phyloP scores from a whole-genome alignment of 257 asterid species.

The Nicotiana paniculata region DNA sequence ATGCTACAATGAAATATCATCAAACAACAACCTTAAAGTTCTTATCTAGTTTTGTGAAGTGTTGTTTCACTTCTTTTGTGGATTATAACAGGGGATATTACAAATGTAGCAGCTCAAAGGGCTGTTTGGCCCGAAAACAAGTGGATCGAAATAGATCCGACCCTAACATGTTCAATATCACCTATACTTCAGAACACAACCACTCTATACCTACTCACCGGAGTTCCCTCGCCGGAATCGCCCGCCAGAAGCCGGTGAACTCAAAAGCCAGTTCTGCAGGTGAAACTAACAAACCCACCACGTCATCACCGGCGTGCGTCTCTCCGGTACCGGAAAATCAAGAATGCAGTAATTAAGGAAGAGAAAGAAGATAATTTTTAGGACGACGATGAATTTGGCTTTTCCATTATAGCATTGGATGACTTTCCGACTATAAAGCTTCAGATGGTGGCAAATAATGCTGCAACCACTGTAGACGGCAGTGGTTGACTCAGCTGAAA shows the following conservation, averaged over 20 bases:
- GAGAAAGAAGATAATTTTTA: constrained; percentile 17
- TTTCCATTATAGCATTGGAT: too few relatives aligned
- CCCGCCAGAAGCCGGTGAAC: constrained; percentile 44
- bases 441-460: too few relatives aligned
- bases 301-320: constrained; percentile 33
- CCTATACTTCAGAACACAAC: constrained; percentile 82
- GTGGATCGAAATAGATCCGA: constrained; percentile 92
- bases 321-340: neutral
- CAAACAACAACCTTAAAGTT: too few relatives aligned
- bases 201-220: constrained; percentile 89
- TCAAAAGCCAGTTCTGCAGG: constrained; percentile 19
- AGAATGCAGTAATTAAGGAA: too few relatives aligned
- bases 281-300: constrained; percentile 28
- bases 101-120: constrained; percentile 85
- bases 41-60: too few relatives aligned
- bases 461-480: too few relatives aligned
- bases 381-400: constrained; percentile 22
- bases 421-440: too few relatives aligned
- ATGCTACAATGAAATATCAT: too few relatives aligned
- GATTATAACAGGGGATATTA: constrained; percentile 63
- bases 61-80: neutral
- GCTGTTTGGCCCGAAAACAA: constrained; percentile 85
- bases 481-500: too few relatives aligned
- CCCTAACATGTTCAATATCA: constrained; percentile 76
- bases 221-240: constrained; percentile 75